Evolutionary conservation across 2,329 filamentous ascomycete species (phyloP), one percentile per base, ranked within the genome.

Genomic region (Colletotrichum sp.): DNA sequence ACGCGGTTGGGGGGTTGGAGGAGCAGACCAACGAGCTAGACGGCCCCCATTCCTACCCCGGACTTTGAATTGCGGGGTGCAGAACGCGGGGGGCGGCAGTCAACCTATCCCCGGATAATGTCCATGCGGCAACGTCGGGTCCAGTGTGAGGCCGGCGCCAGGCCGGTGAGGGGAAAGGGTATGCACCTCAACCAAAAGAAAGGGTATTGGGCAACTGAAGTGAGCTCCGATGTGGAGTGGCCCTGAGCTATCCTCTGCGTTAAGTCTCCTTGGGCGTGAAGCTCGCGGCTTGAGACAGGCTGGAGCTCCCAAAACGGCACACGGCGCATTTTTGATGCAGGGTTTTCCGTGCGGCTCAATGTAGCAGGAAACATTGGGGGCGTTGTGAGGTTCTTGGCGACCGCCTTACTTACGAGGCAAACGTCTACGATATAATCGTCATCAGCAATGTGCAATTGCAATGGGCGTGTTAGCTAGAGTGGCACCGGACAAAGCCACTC

Each of bases 31-130:
- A 36, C 65, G 26, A 60, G 70, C 70, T 64, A 60, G 36, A 69
- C 36, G 18, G 18, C 26, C 64, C 70, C 74, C 70, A 60, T 76
- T 52, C 59, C 48, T 73, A 68, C 74, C 70, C 74, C 70, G 28
- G 74, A 74, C 28, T 74, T 73, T 69, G 71, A 61, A 68, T 69
- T 76, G 74, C 74, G 74, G 74, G 74, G 74, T 76, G 74, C 74
- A 76, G 74, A 67, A 61, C 64, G 59, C 34, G 71, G 70, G 72
- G 73, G 12, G 48, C 65, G 70, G 59, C 59, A 69, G 73, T 69
- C 63, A 39, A 65, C 65, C 39, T 21, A 24, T 69, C 26, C 57
- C 34, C 57, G 64, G 70, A 57, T 48, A 55, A 68, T 73, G 65
- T 59, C 70, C 43, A 26, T 32, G 65, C 74, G 74, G 70, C n/a